phyloP scores from a whole-genome alignment of 192 early-diverging fungal species.

The Phlyctochytrium planicorne region DNA sequence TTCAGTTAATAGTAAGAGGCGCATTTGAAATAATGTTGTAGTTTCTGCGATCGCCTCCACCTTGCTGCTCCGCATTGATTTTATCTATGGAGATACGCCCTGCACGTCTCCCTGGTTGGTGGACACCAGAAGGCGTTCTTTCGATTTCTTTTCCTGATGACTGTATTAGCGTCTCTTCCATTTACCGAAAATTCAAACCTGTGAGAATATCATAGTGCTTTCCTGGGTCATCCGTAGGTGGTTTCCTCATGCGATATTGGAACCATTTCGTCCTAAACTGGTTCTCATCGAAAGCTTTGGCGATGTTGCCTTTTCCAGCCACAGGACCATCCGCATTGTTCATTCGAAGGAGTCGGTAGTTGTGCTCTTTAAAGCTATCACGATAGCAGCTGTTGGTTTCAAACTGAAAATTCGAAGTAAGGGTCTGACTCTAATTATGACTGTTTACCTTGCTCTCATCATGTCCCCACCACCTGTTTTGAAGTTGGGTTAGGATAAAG shows the following conservation, averaged over 20 bases:
- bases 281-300: conserved; percentile 2
- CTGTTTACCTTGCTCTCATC: conserved; percentile 9
- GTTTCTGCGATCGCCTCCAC: conserved; percentile 19
- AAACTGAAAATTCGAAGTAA: conserved; percentile 5
- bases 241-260: conserved; percentile 39
- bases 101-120: conserved; percentile 8
- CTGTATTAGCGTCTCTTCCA: not conserved
- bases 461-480: conserved; percentile 39
- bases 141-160: conserved; percentile 11
- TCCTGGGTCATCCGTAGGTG: conserved; percentile 27
- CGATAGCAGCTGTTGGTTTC: conserved; percentile 29
- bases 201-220: conserved; percentile 44
- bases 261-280: conserved; percentile 27
- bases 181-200: conserved; percentile 14
- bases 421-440: not conserved
- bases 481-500: not conserved
- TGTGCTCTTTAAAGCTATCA: conserved; percentile 40
- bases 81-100: conserved; percentile 44
- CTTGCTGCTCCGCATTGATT: conserved; percentile 28
- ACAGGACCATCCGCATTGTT: conserved; percentile 6
- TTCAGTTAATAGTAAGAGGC: not conserved
- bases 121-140: conserved; percentile 8
- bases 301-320: conserved; percentile 1
- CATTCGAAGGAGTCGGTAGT: conserved; percentile 30
- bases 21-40: conserved; percentile 44